Evolutionary conservation across 352 stramenopile species (phyloP).

Genomic region (Globisporangium heterothallicum): DNA sequence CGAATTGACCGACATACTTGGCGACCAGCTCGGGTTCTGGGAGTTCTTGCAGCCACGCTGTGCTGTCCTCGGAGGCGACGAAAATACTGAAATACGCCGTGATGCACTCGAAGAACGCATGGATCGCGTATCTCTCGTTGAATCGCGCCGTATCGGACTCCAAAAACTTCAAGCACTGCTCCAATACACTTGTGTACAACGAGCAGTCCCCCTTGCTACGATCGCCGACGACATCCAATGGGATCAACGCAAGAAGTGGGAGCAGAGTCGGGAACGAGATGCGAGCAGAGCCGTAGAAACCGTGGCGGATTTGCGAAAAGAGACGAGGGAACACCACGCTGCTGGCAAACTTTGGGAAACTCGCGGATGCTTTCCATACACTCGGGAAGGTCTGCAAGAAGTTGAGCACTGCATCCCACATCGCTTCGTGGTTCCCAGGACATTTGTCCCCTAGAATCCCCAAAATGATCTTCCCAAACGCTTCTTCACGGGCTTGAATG

Average conservation of each 20-base stretch:
- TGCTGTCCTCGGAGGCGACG: conserved; percentile 30
- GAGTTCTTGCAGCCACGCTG: conserved; percentile 23
- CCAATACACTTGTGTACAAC: conserved; percentile 57
- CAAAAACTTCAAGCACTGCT: conserved; percentile 70
- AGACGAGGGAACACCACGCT: conserved; percentile 59
- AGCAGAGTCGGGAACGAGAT: conserved; percentile 66
- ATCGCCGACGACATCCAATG: conserved; percentile 49
- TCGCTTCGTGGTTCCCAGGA: conserved; percentile 53
- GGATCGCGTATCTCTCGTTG: conserved; percentile 45
- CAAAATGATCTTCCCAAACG: conserved; percentile 69
- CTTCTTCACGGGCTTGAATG: conserved; percentile 37
- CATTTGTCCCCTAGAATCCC: conserved; percentile 66
- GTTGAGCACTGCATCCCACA: conserved; percentile 73
- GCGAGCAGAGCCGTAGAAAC: conserved; percentile 67
- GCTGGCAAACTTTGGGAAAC: conserved; percentile 56
- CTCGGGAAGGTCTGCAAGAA: conserved; percentile 51
- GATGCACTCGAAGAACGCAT: conserved; percentile 70
- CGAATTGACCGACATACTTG: conserved; percentile 62
- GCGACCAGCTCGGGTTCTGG: conserved; percentile 13
- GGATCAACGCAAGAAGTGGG: conserved; percentile 70
- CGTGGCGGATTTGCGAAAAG: conserved; percentile 69
- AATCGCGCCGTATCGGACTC: conserved; percentile 48
- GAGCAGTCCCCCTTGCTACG: conserved; percentile 24
- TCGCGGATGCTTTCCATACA: conserved; percentile 34
- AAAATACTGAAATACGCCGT: conserved; percentile 67